Conservation (phyloP, 2,329 filamentous ascomycete genomes). For the Aphanocladium album region DNA sequence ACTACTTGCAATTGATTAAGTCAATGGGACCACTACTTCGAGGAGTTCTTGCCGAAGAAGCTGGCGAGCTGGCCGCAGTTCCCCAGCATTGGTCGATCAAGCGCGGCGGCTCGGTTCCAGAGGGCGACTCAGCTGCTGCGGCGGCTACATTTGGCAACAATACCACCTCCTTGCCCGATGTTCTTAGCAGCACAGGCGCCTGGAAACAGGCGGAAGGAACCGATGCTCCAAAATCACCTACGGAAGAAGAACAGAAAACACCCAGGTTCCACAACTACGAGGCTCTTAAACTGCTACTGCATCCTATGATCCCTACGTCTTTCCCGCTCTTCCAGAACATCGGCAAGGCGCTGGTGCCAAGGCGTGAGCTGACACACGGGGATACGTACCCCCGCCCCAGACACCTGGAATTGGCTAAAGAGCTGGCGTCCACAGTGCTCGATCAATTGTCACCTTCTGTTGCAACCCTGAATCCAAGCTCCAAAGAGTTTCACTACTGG, state of each 20-base stretch:
- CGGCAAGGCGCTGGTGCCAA: constrained; percentile 73
- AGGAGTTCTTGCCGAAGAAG: constrained; percentile 79
- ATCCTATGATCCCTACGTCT: constrained; percentile 73
- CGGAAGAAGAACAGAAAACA: constrained; percentile 38
- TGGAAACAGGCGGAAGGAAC: constrained; percentile 21
- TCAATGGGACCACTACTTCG: constrained; percentile 73
- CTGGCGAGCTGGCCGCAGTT: constrained; percentile 66
- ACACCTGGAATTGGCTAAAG: constrained; percentile 53
- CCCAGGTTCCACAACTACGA: constrained; percentile 67
- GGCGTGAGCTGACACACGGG: constrained; percentile 52
- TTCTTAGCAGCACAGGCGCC: constrained; percentile 23
- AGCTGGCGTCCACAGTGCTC: constrained; percentile 67
- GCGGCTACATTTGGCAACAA: constrained; percentile 24
- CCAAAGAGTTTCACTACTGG: constrained; percentile 72
- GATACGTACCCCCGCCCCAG: constrained; percentile 55
- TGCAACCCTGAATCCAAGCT: constrained; percentile 40
- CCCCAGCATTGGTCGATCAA: constrained; percentile 59
- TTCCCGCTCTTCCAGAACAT: constrained; percentile 81
- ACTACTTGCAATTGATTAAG: constrained; percentile 69
- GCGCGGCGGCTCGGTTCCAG: constrained; percentile 25
- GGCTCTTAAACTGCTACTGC: constrained; percentile 69
- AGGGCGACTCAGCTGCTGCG: constrained; percentile 17
- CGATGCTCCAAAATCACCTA: constrained; percentile 32
- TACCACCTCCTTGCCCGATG: constrained; percentile 28
- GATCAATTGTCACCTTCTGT: constrained; percentile 55